phyloP scores from a whole-genome alignment of 345 rosid species.

The Eucalyptus virginea region DNA sequence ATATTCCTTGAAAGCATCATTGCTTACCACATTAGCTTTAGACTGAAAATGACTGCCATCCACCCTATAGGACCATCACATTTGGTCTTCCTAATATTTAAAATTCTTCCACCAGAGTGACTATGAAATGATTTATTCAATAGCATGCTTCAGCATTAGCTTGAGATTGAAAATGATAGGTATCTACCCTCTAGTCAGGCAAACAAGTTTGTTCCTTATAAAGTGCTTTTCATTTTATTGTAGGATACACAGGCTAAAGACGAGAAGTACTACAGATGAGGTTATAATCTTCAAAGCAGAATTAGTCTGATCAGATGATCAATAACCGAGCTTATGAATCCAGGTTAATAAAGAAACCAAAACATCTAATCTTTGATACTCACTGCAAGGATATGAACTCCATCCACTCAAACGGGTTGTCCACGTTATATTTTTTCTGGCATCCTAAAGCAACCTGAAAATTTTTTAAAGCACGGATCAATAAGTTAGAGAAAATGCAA shows the following conservation, averaged over 20 bases:
- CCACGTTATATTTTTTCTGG: slow-evolving; percentile 46
- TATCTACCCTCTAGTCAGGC: neutral
- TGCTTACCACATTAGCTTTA: neutral
- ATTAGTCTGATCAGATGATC: neutral
- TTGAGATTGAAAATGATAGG: neutral
- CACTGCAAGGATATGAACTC: slow-evolving; percentile 89
- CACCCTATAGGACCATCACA: neutral
- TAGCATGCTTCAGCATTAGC: neutral
- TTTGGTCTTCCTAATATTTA: neutral
- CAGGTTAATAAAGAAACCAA: neutral
- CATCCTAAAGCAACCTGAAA: slow-evolving; percentile 60
- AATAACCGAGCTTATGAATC: neutral
- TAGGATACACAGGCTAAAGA: neutral
- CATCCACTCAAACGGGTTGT: slow-evolving; percentile 98
- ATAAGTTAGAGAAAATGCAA: neutral
- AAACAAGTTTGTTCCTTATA: neutral
- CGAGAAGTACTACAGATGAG: neutral
- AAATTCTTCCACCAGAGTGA: neutral
- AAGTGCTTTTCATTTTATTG: neutral
- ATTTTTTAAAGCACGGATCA: neutral
- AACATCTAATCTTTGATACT: slow-evolving; percentile 9
- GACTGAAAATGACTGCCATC: neutral
- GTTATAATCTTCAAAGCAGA: neutral
- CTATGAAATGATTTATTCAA: neutral
- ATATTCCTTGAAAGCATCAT: neutral